Conservation (phyloP, 1,284 basidiomycete genomes). For the Ganoderma meredithae region DNA sequence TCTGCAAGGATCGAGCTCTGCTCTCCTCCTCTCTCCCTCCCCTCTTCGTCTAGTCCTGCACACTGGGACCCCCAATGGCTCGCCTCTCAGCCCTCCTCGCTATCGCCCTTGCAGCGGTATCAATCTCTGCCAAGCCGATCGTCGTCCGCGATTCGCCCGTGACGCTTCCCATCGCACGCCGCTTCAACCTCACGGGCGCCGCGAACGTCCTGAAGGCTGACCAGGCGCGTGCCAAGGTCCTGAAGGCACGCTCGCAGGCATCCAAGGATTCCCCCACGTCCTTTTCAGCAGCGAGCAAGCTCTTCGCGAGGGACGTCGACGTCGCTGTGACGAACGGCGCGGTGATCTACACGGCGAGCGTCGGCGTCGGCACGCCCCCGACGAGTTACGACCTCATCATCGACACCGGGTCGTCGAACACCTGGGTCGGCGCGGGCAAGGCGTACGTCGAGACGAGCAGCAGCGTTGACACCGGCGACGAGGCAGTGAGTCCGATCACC, state of each 20-base stretch:
- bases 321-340: slow-evolving; percentile 36
- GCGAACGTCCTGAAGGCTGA: slow-evolving; percentile 33
- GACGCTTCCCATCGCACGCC: slow-evolving; percentile 36
- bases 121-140: slow-evolving; percentile 31
- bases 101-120: slow-evolving; percentile 21
- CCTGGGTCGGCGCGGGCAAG: slow-evolving; percentile 63
- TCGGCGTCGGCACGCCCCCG: slow-evolving; percentile 38
- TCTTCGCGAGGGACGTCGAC: slow-evolving; percentile 34
- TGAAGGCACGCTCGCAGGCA: slow-evolving; percentile 30
- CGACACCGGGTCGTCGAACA: slow-evolving; percentile 58
- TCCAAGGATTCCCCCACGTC: not conserved
- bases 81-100: slow-evolving; percentile 24
- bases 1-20: not conserved
- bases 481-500: slow-evolving; percentile 21
- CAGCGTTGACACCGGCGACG: slow-evolving; percentile 41
- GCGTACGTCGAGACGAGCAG: slow-evolving; percentile 55
- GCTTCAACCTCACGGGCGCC: slow-evolving; percentile 33
- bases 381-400: slow-evolving; percentile 38
- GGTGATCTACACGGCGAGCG: slow-evolving; percentile 35
- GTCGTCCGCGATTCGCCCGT: slow-evolving; percentile 36
- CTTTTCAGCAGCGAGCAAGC: slow-evolving; percentile 21
- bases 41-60: not conserved
- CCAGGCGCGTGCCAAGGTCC: slow-evolving; percentile 36
- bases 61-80: not conserved
- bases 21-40: not conserved